A percentile compares a stretch with the other conserved stretches of the same genome.
phyloP scores from a whole-genome alignment of 2,329 filamentous ascomycete genomes.

The Pseudocercospora ulei region DNA sequence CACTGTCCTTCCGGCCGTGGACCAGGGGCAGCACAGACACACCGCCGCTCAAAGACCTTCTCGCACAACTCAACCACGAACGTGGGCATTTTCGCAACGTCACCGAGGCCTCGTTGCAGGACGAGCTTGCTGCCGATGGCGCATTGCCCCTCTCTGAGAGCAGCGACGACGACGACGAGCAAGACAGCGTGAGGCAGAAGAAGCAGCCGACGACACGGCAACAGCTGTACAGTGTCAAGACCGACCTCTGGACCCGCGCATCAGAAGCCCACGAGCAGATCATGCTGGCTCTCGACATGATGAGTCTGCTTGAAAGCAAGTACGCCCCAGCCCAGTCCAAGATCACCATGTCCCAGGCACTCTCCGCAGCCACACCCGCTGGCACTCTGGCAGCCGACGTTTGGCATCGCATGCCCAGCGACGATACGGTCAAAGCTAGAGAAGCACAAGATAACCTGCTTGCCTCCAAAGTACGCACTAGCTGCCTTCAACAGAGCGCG shows the following conservation, averaged over 20 bases:
- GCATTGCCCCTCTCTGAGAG: conserved; percentile 37
- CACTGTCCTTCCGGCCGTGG: conserved; percentile 55
- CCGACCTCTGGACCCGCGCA: conserved; percentile 38
- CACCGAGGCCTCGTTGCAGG: conserved; percentile 60
- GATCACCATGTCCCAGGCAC: conserved; percentile 57
- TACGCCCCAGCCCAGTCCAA: conserved; percentile 62
- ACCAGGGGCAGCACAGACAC: conserved; percentile 48
- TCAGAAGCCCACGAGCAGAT: conserved; percentile 47
- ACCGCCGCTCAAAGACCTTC: conserved; percentile 60
- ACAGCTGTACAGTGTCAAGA: conserved; percentile 36
- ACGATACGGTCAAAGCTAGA: conserved; percentile 43
- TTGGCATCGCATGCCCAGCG: conserved; percentile 49
- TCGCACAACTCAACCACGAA: conserved; percentile 66
- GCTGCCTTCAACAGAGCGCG: conserved; percentile 64
- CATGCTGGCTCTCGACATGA: conserved; percentile 65
- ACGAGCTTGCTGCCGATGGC: conserved; percentile 52
- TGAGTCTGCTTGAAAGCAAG: conserved; percentile 67
- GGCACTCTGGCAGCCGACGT: conserved; percentile 62
- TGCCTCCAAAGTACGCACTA: conserved; percentile 63
- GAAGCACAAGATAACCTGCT: conserved; percentile 38
- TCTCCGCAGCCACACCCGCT: conserved; percentile 58
- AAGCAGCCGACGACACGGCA: conserved; percentile 28
- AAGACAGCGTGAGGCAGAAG: conserved; percentile 29
- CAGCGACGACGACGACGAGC: conserved; percentile 40
- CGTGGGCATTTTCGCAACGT: conserved; percentile 74